These are phyloP conservation scores for Macrocybe gigantea DNA, from an alignment of 768 basidiomycete species.

Conservation along the genomic window DNA sequence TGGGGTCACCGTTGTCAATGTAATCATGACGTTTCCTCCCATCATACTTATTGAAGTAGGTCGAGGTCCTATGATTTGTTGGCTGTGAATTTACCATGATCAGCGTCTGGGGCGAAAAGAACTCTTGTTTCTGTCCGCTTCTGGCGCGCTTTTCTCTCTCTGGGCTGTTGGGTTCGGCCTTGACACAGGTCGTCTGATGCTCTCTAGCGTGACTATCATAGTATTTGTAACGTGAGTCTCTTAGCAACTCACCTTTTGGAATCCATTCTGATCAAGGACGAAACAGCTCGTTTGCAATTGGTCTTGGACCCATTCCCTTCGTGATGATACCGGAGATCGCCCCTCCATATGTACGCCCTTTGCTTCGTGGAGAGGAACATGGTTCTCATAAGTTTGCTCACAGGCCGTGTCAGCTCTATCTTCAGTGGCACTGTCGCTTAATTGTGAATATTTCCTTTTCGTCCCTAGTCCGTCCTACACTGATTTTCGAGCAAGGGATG, in stretches of 20 bases:
- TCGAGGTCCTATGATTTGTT: not conserved
- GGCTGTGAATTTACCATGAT: not conserved
- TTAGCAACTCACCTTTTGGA: not conserved
- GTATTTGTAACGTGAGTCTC: constrained; percentile 71
- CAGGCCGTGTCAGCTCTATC: constrained; percentile 81
- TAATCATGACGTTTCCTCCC: constrained; percentile 78
- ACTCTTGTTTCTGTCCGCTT: constrained; percentile 61
- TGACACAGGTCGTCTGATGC: constrained; percentile 46
- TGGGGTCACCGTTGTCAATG: constrained; percentile 81
- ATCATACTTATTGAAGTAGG: constrained; percentile 81
- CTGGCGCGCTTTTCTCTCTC: constrained; percentile 63
- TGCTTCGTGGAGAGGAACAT: not conserved
- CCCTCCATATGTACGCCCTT: constrained; percentile 58
- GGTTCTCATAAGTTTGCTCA: constrained; percentile 1
- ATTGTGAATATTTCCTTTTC: constrained; percentile 42
- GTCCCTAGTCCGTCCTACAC: constrained; percentile 1
- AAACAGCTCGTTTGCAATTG: constrained; percentile 77
- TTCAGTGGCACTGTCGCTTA: constrained; percentile 66
- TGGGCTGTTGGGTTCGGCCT: constrained; percentile 66
- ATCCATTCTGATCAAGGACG: constrained; percentile 3
- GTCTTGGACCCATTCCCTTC: constrained; percentile 90
- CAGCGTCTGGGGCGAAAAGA: constrained; percentile 71
- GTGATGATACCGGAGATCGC: constrained; percentile 90
- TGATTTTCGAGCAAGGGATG: constrained; percentile 48
- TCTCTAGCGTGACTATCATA: constrained; percentile 71